Evolutionary conservation across 345 rosid genomes (phyloP), one percentile per base, ranked within the genome.

Genomic region (Noccaea bulbosa): DNA sequence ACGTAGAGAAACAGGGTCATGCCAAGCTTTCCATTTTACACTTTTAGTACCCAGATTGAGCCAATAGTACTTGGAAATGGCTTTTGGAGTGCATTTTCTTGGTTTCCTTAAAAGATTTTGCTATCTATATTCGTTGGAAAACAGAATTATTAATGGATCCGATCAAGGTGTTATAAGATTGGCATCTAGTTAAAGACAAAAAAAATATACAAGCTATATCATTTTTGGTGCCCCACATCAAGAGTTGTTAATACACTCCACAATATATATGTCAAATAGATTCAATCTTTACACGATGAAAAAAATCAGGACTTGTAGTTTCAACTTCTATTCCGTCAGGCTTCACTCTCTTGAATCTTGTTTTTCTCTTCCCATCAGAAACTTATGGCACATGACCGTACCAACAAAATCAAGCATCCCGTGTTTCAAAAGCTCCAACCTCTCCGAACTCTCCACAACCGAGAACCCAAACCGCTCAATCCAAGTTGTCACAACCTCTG

Each of bases 351-450:
- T 24, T 22, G 76, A 72, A 57, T 5, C 45, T 34, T 27, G 30
- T 27, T 27, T 4, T 2, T 44, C 17, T 32, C 46, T 47, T 45
- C 11, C 7, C 51, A 5, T 34, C 4, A 74, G 14, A 48, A 49
- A 37, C 73, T 81, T 85, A 32, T 77, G 77, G 30, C 89, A 85
- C 84, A 78, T 67, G 1, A 78, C 52, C 5, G 87, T 78, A 11
- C 71, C 87, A 30, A 62, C 71, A 51, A 85, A 83, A 63, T 76
- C 77, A 14, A 80, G 71, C 45, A 76, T 62, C 4, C 49, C 74
- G 49, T 59, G 65, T 17, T 74, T 67, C 57, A 71, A 40, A 30
- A 60, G n/a, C 30, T 80, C 43, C 12, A 35, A 30, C 64, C 61
- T 78, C 51, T 81, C 79, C 0, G 39, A 20, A 16, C 52, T 54